Evolutionary conservation across 371 early-diverging fungal genomes (phyloP).

Genomic region (Rhizomucor pusillus): DNA sequence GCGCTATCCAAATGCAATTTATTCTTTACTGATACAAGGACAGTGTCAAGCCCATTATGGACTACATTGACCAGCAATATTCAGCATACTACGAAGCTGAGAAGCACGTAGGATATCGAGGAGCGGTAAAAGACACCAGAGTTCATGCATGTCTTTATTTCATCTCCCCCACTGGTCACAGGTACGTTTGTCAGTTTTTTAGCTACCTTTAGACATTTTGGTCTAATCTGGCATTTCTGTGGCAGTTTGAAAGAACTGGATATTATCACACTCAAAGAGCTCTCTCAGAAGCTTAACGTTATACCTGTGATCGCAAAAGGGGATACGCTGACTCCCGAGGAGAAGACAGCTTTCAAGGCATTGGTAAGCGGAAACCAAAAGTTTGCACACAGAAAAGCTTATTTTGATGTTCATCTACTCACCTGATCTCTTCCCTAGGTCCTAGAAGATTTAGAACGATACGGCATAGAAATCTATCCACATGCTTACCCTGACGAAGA

Average conservation of each 20-base stretch:
- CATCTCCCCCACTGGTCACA: constrained; percentile 90
- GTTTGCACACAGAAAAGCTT: no score
- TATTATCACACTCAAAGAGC: constrained; percentile 79
- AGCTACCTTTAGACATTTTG: not conserved
- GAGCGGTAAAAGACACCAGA: constrained; percentile 70
- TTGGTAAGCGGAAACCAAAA: constrained; percentile 38
- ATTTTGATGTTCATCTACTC: not conserved
- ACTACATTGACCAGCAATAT: constrained; percentile 90
- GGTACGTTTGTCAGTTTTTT: constrained; percentile 36
- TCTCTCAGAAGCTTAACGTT: constrained; percentile 83
- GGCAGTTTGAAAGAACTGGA: constrained; percentile 86
- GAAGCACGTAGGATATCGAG: constrained; percentile 80
- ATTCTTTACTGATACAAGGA: not conserved
- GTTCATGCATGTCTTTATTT: constrained; percentile 95
- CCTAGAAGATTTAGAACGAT: constrained; percentile 67
- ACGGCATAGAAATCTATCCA: constrained; percentile 75
- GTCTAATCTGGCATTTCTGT: not conserved
- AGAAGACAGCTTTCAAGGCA: constrained; percentile 64
- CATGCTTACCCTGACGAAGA: constrained; percentile 52
- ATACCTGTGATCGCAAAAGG: constrained; percentile 85
- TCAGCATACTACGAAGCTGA: constrained; percentile 91
- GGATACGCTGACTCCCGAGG: constrained; percentile 67
- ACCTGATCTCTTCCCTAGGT: constrained; percentile 29
- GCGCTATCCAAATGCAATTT: no score
- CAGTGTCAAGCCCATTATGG: constrained; percentile 76